Conservation (phyloP, 2,329 filamentous ascomycete species). For the Trichoderma lentiforme region DNA sequence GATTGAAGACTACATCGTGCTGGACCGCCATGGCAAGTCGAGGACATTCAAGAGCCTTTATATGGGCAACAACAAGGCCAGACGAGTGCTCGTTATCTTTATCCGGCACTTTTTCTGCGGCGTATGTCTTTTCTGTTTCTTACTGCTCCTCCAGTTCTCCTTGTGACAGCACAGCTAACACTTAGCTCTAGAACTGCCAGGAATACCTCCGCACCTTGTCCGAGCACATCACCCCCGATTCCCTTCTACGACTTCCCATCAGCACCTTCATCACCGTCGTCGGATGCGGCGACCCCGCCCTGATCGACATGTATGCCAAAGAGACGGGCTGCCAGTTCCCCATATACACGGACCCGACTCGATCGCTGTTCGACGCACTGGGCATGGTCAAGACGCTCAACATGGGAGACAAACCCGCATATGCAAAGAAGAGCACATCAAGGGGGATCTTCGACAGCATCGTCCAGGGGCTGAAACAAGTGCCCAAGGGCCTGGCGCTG, state of each 20-base stretch:
- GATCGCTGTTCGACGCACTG: constrained; percentile 62
- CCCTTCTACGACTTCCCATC: constrained; percentile 48
- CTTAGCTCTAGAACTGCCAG: constrained; percentile 62
- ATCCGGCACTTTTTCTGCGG: constrained; percentile 79
- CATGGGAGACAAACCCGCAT: constrained; percentile 59
- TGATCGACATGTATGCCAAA: constrained; percentile 65
- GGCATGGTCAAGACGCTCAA: constrained; percentile 65
- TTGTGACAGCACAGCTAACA: constrained; percentile 20
- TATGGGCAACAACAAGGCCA: constrained; percentile 49
- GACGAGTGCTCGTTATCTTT: constrained; percentile 67
- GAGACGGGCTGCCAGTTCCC: constrained; percentile 65
- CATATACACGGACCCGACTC: constrained; percentile 73
- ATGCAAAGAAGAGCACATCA: constrained; percentile 56
- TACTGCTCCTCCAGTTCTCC: not conserved
- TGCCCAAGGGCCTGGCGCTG: constrained; percentile 55
- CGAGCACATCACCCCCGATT: constrained; percentile 51
- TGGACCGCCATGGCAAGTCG: constrained; percentile 59
- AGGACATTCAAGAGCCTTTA: constrained; percentile 63
- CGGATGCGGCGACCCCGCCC: constrained; percentile 65
- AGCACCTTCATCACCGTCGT: constrained; percentile 65
- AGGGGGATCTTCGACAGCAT: constrained; percentile 51
- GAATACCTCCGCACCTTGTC: constrained; percentile 66
- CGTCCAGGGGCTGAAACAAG: constrained; percentile 57
- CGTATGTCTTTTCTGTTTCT: constrained; percentile 45
- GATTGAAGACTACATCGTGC: constrained; percentile 55